phyloP scores from a whole-genome alignment of 495 filamentous ascomycete genomes.

The Aspergillus saccharolyticus region DNA sequence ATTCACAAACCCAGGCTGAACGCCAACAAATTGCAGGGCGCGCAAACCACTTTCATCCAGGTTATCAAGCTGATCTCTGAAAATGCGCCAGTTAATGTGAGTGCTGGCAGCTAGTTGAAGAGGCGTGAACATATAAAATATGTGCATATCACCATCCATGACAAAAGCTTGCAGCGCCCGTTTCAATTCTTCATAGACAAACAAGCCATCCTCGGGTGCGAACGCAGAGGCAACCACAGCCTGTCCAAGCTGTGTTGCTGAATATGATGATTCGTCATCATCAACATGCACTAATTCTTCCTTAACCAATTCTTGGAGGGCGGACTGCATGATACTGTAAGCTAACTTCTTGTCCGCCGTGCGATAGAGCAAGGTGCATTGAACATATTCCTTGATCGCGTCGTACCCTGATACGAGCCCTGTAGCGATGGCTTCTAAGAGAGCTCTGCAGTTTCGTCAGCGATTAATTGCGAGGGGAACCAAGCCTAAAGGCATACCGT shows the following conservation, averaged over 20 bases:
- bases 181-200: slow-evolving; percentile 64
- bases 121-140: slow-evolving; percentile 77
- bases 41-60: slow-evolving; percentile 68
- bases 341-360: slow-evolving; percentile 51
- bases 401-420: slow-evolving; percentile 63
- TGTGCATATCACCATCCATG: slow-evolving; percentile 81
- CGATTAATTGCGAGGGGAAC: slow-evolving; percentile 7
- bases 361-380: slow-evolving; percentile 61
- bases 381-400: slow-evolving; percentile 67
- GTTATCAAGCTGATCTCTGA: slow-evolving; percentile 62
- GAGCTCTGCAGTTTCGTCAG: slow-evolving; percentile 42
- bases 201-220: slow-evolving; percentile 71
- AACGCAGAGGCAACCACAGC: slow-evolving; percentile 71
- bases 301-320: slow-evolving; percentile 47
- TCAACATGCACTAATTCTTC: slow-evolving; percentile 29
- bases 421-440: slow-evolving; percentile 71
- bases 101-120: slow-evolving; percentile 45
- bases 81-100: slow-evolving; percentile 66
- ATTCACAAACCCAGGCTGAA: slow-evolving; percentile 66
- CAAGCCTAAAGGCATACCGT: slow-evolving; percentile 36
- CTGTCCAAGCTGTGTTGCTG: slow-evolving; percentile 61
- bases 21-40: slow-evolving; percentile 62
- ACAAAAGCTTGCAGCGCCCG: slow-evolving; percentile 69
- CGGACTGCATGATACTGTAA: slow-evolving; percentile 50
- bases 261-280: slow-evolving; percentile 49